These are phyloP conservation scores for Metschnikowia orientalis DNA, from an alignment of 805 yeast species.

Conservation along the genomic window DNA sequence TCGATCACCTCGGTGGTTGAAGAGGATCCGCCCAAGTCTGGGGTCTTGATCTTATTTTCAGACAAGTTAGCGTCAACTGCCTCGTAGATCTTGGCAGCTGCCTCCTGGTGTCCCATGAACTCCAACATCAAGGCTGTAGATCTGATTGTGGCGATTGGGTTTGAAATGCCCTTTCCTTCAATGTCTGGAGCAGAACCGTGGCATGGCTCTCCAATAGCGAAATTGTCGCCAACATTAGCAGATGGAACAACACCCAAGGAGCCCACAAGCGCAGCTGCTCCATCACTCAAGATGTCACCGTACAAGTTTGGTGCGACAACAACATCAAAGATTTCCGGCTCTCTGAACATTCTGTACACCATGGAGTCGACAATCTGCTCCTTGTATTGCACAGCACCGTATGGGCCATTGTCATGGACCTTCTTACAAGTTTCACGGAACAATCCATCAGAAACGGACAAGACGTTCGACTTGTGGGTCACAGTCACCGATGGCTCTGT, in stretches of 20 bases:
- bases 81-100: conserved; percentile 86
- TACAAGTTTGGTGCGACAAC: conserved; percentile 98
- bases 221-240: conserved; percentile 93
- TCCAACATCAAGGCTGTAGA: conserved; percentile 97
- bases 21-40: conserved; percentile 91
- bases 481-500: conserved; percentile 70
- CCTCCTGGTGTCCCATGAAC: conserved; percentile 84
- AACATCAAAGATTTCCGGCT: conserved; percentile 95
- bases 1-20: conserved; percentile 82
- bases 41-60: conserved; percentile 77
- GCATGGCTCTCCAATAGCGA: conserved; percentile 98
- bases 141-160: conserved; percentile 97
- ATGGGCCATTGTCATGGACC: conserved; percentile 58
- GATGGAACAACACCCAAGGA: conserved; percentile 97
- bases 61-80: conserved; percentile 92
- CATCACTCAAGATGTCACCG: conserved; percentile 95
- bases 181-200: conserved; percentile 99
- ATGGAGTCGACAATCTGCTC: conserved; percentile 98
- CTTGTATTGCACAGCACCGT: conserved; percentile 60
- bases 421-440: conserved; percentile 82
- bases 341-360: conserved; percentile 99
- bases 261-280: conserved; percentile 97
- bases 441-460: conserved; percentile 88
- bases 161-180: conserved; percentile 89
- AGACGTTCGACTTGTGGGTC: conserved; percentile 94